A percentile compares a stretch with the other conserved stretches of the same genome.
phyloP scores from a whole-genome alignment of 2,329 filamentous ascomycete species.

The Fusarium armeniacum region DNA sequence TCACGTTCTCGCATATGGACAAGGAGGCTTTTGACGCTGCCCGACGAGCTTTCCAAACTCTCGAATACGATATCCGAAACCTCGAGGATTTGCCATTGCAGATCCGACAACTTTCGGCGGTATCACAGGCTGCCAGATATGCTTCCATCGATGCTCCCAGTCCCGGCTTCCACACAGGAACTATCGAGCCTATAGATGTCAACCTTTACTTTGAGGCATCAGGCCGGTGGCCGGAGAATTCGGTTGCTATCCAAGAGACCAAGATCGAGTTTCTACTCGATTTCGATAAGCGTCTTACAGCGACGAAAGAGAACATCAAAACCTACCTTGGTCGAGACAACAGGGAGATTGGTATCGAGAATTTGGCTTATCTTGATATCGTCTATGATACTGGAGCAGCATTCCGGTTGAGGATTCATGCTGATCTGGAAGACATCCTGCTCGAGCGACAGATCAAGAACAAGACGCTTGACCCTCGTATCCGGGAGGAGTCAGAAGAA shows the following conservation, averaged over 20 bases:
- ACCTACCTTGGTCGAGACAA: constrained; percentile 87
- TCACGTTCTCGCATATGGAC: constrained; percentile 64
- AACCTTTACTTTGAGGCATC: constrained; percentile 94
- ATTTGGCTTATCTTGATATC: constrained; percentile 86
- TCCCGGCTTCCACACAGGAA: constrained; percentile 60
- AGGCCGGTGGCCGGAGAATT: constrained; percentile 91
- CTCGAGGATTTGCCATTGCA: constrained; percentile 90
- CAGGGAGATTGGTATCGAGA: constrained; percentile 74
- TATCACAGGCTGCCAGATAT: constrained; percentile 80
- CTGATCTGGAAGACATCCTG: constrained; percentile 86
- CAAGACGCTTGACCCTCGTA: constrained; percentile 74
- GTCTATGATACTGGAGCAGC: constrained; percentile 77
- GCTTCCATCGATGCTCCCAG: constrained; percentile 67
- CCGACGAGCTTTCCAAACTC: constrained; percentile 76
- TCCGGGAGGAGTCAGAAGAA: constrained; percentile 76
- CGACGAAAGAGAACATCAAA: constrained; percentile 70
- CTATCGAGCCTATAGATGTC: constrained; percentile 76
- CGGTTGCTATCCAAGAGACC: constrained; percentile 90
- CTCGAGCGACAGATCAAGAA: constrained; percentile 84
- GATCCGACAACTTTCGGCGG: constrained; percentile 82
- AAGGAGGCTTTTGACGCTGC: constrained; percentile 75
- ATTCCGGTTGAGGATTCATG: constrained; percentile 89
- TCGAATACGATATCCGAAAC: constrained; percentile 82
- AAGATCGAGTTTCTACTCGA: constrained; percentile 91
- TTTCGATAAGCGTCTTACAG: constrained; percentile 78